Conservation (phyloP, 192 early-diverging fungal genomes). For the Coemansia sp. region DNA sequence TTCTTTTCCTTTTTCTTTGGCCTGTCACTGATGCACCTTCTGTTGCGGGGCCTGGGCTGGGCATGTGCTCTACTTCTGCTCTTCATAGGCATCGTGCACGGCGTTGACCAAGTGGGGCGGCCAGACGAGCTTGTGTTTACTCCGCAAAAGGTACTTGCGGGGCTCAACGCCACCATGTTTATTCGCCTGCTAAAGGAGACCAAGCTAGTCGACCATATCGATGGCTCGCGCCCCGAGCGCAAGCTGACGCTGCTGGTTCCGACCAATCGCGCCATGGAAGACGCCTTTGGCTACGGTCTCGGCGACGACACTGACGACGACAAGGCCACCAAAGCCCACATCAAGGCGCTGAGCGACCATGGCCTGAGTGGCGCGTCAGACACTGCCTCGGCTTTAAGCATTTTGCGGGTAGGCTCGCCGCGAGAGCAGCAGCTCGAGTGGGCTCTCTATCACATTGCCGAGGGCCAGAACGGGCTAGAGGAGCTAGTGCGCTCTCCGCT, state of each 20-base stretch:
- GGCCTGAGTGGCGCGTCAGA: background rate
- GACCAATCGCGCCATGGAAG: constrained; percentile 59
- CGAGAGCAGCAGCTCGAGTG: constrained; percentile 54
- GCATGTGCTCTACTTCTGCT: constrained; percentile 9
- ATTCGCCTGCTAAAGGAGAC: constrained; percentile 59
- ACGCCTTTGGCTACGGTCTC: constrained; percentile 50
- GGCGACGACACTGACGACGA: constrained; percentile 34
- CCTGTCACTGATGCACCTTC: background rate
- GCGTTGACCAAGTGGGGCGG: constrained; percentile 45
- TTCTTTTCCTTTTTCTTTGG: background rate
- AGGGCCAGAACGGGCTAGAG: constrained; percentile 48
- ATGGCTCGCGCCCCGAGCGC: constrained; percentile 52
- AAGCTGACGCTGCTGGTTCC: constrained; percentile 73
- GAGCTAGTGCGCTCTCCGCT: constrained; percentile 59
- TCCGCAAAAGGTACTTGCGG: constrained; percentile 68
- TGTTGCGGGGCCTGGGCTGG: constrained; percentile 1
- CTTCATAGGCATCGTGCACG: constrained; percentile 60
- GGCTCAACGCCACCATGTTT: constrained; percentile 71
- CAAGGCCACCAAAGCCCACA: background rate
- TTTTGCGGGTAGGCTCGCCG: constrained; percentile 13
- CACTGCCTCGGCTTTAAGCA: background rate
- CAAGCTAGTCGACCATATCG: constrained; percentile 62
- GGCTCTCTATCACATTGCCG: constrained; percentile 70
- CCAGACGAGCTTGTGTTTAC: constrained; percentile 62
- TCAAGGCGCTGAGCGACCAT: background rate